A percentile compares a stretch with the other conserved stretches of the same genome.
Evolutionary conservation across 2,329 filamentous ascomycete genomes (phyloP).

Genomic region (Venturiaceae sp.): DNA sequence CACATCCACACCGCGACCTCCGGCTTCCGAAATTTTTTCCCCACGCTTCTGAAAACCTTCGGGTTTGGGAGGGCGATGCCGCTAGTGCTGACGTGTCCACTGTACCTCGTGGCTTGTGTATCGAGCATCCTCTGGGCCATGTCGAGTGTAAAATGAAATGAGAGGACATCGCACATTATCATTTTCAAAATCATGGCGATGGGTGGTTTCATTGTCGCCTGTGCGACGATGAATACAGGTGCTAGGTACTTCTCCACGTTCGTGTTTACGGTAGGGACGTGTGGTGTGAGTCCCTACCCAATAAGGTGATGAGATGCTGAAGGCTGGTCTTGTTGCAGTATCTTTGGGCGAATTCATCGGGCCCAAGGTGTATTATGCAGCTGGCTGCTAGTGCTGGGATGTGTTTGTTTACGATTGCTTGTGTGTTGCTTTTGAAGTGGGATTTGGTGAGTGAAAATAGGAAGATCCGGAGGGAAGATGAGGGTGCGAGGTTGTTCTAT

Average conservation of each 20-base stretch:
- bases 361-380: not conserved
- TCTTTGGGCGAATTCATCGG: not conserved
- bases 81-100: conserved; percentile 37
- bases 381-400: not conserved
- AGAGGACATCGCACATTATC: conserved; percentile 31
- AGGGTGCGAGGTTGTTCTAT: not conserved
- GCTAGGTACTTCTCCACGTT: conserved; percentile 15
- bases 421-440: not conserved
- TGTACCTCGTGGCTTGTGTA: conserved; percentile 20
- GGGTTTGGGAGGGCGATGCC: conserved; percentile 41
- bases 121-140: conserved; percentile 21
- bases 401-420: not conserved
- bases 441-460: not conserved
- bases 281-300: conserved; percentile 29
- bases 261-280: conserved; percentile 20
- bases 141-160: conserved; percentile 28
- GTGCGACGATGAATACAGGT: conserved; percentile 18
- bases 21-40: conserved; percentile 37
- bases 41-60: conserved; percentile 38
- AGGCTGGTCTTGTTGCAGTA: conserved; percentile 14
- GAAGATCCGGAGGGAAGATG: not conserved
- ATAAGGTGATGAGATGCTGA: too few relatives aligned
- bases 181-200: conserved; percentile 23
- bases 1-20: conserved; percentile 21
- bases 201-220: conserved; percentile 26